phyloP scores from a whole-genome alignment of 2,329 filamentous ascomycete genomes.

The Hypoxylon sp. region DNA sequence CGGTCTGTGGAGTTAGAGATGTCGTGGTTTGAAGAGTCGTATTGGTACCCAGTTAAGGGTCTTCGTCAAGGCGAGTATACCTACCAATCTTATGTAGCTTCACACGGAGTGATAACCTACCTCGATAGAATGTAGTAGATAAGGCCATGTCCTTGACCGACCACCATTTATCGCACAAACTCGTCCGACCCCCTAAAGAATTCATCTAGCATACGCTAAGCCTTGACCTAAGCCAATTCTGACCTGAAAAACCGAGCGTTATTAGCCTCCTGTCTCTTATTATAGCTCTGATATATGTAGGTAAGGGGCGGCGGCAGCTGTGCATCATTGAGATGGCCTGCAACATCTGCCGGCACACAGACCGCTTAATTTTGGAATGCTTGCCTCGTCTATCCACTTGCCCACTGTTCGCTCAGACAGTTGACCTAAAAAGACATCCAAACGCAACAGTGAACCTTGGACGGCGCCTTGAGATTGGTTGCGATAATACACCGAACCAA shows the following conservation, averaged over 20 bases:
- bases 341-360: conserved; percentile 22
- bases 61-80: too few species aligned
- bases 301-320: conserved; percentile 17
- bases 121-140: too few species aligned
- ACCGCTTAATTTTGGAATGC: conserved; percentile 13
- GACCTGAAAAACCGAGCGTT: conserved; percentile 3
- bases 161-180: conserved; percentile 8
- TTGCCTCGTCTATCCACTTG: conserved; percentile 20
- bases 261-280: conserved; percentile 2
- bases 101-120: too few species aligned
- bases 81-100: too few species aligned
- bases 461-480: conserved; percentile 3
- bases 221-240: conserved; percentile 17
- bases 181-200: conserved; percentile 7
- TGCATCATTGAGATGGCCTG: conserved; percentile 23
- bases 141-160: too few species aligned
- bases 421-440: conserved; percentile 9
- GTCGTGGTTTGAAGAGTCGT: too few species aligned
- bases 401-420: conserved; percentile 10
- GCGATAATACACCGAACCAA: conserved; percentile 6
- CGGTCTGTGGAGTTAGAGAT: conserved; percentile 5
- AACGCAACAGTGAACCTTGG: conserved; percentile 2
- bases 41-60: too few species aligned
- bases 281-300: conserved; percentile 7
- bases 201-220: conserved; percentile 19